Percentiles rank a stretch among this genome's conserved stretches.
Conservation (phyloP, 805 yeast species). For the Candida piceae region DNA sequence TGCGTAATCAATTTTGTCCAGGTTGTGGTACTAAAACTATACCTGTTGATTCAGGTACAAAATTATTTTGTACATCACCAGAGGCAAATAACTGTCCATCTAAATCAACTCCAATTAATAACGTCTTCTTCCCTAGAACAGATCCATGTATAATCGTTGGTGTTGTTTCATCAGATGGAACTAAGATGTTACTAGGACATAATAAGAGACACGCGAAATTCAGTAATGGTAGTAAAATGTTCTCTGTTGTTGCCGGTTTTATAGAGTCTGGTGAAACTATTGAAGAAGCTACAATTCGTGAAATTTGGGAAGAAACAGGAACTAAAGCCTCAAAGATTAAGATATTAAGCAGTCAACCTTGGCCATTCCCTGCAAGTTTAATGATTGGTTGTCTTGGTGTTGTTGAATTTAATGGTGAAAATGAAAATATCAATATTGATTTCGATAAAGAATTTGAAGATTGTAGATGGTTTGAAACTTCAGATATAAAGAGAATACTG, state of each 20-base stretch:
- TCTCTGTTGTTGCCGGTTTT: constrained; percentile 89
- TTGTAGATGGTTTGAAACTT: constrained; percentile 76
- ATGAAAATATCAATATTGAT: constrained; percentile 62
- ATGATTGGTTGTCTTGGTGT: constrained; percentile 89
- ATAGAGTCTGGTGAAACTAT: constrained; percentile 93
- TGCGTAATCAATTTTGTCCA: constrained; percentile 70
- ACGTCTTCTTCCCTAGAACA: constrained; percentile 86
- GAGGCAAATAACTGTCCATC: constrained; percentile 30
- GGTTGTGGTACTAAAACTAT: constrained; percentile 72
- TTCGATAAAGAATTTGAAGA: constrained; percentile 85
- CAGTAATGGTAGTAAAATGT: constrained; percentile 39
- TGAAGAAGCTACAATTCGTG: constrained; percentile 82
- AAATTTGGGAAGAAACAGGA: constrained; percentile 96
- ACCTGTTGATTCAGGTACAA: constrained; percentile 66
- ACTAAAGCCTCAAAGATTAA: constrained; percentile 53
- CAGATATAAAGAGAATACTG: constrained; percentile 36
- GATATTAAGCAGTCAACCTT: constrained; percentile 79
- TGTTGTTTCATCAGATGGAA: constrained; percentile 54
- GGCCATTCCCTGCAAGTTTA: constrained; percentile 94
- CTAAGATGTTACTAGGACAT: constrained; percentile 66
- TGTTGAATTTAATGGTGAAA: constrained; percentile 64
- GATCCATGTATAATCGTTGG: constrained; percentile 88
- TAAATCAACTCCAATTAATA: constrained; percentile 48
- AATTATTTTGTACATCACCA: constrained; percentile 44
- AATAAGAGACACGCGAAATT: constrained; percentile 50